These are phyloP conservation scores for Rosa rugosa DNA, from an alignment of 306 rosid species.

Conservation along the genomic window DNA sequence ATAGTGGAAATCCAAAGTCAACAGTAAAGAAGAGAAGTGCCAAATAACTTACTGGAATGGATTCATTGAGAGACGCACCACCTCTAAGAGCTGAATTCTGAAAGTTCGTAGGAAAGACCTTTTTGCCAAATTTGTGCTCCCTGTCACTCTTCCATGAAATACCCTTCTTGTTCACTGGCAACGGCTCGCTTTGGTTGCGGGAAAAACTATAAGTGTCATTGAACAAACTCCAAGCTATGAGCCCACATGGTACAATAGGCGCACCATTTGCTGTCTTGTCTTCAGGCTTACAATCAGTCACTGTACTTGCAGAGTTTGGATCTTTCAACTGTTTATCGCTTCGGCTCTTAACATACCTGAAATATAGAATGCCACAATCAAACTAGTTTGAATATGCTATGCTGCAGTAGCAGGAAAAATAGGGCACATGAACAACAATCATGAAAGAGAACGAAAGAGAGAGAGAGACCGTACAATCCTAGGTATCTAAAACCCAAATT, in stretches of 20 bases:
- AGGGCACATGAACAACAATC: not conserved
- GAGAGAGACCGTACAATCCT: too few species aligned
- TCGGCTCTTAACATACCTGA: constrained; percentile 93
- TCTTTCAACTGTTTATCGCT: constrained; percentile 77
- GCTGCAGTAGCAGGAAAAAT: not conserved
- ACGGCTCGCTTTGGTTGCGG: constrained; percentile 21
- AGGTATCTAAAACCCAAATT: not conserved
- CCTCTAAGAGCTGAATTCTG: constrained; percentile 71
- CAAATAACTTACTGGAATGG: constrained; percentile 51
- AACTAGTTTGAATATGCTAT: not conserved
- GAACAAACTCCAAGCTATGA: constrained; percentile 97
- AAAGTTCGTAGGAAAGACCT: constrained; percentile 83
- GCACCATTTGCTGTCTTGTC: constrained; percentile 23
- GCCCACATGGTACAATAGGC: constrained; percentile 87
- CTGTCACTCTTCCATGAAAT: constrained; percentile 95
- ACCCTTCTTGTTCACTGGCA: constrained; percentile 61
- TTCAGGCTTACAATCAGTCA: constrained; percentile 70
- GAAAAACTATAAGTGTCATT: constrained; percentile 81
- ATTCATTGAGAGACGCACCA: constrained; percentile 38
- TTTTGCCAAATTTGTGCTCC: constrained; percentile 82
- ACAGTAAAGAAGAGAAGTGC: constrained; percentile 12
- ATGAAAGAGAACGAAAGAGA: too few species aligned
- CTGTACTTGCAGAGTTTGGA: constrained; percentile 12
- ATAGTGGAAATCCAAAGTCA: not conserved
- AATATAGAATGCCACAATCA: constrained; percentile 15